Conservation (phyloP, 2,329 filamentous ascomycete species). For the Penicillium verrucosum region DNA sequence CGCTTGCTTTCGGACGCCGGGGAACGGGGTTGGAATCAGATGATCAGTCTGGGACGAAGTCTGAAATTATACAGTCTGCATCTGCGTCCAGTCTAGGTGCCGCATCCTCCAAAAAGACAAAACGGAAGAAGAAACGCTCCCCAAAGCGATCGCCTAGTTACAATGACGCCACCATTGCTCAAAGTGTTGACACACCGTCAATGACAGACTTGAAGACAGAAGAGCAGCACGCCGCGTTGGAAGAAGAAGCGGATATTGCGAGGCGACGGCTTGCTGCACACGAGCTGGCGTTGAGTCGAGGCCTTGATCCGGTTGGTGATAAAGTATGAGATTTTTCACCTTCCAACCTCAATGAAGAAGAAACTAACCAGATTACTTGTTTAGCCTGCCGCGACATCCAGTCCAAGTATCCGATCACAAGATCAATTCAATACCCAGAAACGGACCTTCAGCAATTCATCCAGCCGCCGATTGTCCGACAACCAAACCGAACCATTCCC, state of each 20-base stretch:
- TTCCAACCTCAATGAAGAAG: not conserved
- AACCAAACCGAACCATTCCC: conserved; percentile 36
- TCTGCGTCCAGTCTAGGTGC: conserved; percentile 47
- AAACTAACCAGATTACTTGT: conserved; percentile 1
- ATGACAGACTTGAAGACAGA: conserved; percentile 56
- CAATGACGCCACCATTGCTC: conserved; percentile 27
- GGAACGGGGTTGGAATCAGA: conserved; percentile 59
- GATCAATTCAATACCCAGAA: conserved; percentile 3
- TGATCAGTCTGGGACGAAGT: conserved; percentile 67
- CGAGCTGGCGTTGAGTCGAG: conserved; percentile 53
- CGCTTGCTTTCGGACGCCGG: conserved; percentile 72
- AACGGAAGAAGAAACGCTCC: conserved; percentile 30
- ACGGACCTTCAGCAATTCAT: conserved; percentile 13
- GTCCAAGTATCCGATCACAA: conserved; percentile 8
- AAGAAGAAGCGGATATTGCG: conserved; percentile 57
- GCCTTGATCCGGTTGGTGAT: conserved; percentile 39
- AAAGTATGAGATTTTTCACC: conserved; percentile 25
- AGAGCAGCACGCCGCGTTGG: conserved; percentile 51
- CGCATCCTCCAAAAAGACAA: conserved; percentile 46
- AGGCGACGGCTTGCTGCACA: conserved; percentile 55
- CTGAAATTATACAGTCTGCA: conserved; percentile 38
- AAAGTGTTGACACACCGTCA: conserved; percentile 43
- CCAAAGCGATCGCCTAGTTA: conserved; percentile 29
- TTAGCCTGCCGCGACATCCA: conserved; percentile 8
- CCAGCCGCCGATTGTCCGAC: conserved; percentile 13